Base-by-base conservation (phyloP, 1,284 basidiomycete genomes). In the Apiotrichum sp. region DNA sequence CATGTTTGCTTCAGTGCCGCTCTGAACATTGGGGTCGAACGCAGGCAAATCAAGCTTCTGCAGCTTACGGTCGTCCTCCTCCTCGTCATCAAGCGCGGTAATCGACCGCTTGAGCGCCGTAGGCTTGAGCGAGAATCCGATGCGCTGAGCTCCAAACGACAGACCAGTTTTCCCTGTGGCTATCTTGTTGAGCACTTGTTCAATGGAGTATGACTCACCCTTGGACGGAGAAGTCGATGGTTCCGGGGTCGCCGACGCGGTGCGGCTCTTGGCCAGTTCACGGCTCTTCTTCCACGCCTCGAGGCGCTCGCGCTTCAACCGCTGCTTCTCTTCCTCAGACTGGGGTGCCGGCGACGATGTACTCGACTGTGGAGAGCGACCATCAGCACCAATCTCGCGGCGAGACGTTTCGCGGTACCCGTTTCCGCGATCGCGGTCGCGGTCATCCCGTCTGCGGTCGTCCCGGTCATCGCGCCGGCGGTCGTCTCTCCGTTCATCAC, bases 281-380 rank as follows among this genome's bases (percentile, higher is more conserved):
- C 87, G 81, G 66, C 89, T 85, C 71, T 88, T 89, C 79, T 95
- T 95, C 95, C 95, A 98, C 29, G 89, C 89, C 70, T 93, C 93
- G 36, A 97, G 81, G 64, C 89, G 88, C 52, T 91, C 93, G 52
- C 86, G 83, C 73, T 88, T 90, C 2, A 86, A 82, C 64, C 85
- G 86, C 67, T 87, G 75, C 76, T 95, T 96, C 65, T 92, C 88
- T 68, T 95, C 91, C 72, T 93, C 91, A 0, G 66, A 62, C 16
- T 61, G 53, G 0, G 70, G 64, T 3, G 52, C 68, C 5, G 72
- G 67, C 2, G 71, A 71, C 10, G 56, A 57, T 22, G 46, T 14
- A 34, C 41, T 45, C 49, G 53, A 48, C 14, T 46, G 45, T 32
- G 53, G 53, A 11, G 45, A 40, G 32, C 33, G 52, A 14, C 38